Conservation (phyloP, 306 rosid genomes). For the Glycine latifolia region DNA sequence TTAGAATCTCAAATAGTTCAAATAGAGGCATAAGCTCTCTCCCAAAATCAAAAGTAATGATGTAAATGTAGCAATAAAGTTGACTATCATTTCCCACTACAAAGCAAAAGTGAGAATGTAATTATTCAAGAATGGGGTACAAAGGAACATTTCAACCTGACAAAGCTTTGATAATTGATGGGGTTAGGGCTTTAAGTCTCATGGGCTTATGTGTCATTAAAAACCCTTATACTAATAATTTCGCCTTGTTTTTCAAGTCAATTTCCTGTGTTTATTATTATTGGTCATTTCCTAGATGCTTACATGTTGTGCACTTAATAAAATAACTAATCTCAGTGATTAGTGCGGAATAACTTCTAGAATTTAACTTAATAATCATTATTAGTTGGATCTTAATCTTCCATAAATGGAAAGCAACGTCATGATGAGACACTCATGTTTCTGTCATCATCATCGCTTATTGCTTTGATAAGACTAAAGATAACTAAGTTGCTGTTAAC, state of each 20-base stretch:
- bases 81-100: slow-evolving; percentile 79
- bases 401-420: slow-evolving; percentile 61
- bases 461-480: slow-evolving; percentile 63
- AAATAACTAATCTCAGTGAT: slow-evolving; percentile 34
- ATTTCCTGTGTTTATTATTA: too few species aligned
- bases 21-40: slow-evolving; percentile 60
- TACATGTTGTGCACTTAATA: slow-evolving; percentile 5
- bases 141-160: slow-evolving; percentile 73
- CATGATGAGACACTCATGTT: slow-evolving; percentile 65
- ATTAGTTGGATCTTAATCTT: slow-evolving; percentile 67
- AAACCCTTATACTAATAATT: slow-evolving; percentile 31
- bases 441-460: slow-evolving; percentile 58
- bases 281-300: neutral
- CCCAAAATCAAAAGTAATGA: slow-evolving; percentile 68
- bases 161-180: slow-evolving; percentile 65
- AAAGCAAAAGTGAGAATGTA: slow-evolving; percentile 78
- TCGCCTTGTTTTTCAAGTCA: slow-evolving; percentile 19
- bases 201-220: slow-evolving; percentile 39
- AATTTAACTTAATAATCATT: slow-evolving; percentile 49
- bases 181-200: slow-evolving; percentile 42
- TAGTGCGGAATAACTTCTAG: slow-evolving; percentile 33
- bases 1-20: slow-evolving; percentile 63
- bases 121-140: slow-evolving; percentile 71
- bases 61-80: slow-evolving; percentile 66
- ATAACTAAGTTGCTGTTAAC: slow-evolving; percentile 65